Percentiles rank a stretch among this genome's conserved stretches.
phyloP scores from a whole-genome alignment of 257 asterid genomes.

The Rehmannia glutinosa region DNA sequence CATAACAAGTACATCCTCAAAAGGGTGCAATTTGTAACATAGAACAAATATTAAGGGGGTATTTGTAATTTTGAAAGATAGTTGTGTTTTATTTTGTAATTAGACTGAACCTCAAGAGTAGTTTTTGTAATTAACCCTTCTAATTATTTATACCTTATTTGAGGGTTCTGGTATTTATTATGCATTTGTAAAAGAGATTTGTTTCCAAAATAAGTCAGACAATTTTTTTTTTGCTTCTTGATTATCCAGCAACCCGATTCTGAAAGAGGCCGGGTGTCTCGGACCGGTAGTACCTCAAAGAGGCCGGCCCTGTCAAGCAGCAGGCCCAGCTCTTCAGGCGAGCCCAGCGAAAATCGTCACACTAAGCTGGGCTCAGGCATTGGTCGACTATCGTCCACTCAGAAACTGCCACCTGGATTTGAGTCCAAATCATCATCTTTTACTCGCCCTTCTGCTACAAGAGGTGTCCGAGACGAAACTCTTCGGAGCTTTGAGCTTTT shows the following conservation, averaged over 20 bases:
- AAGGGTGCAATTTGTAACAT: too few species aligned
- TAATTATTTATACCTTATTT: too few species aligned
- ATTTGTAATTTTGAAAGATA: too few species aligned
- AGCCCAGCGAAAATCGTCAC: conserved; percentile 48
- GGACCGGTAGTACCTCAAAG: conserved; percentile 59
- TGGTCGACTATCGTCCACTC: conserved; percentile 49
- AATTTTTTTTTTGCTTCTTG: background rate
- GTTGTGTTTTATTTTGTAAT: too few species aligned
- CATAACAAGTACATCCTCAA: too few species aligned
- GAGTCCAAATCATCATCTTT: conserved; percentile 70
- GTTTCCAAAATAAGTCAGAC: too few species aligned
- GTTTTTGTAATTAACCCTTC: too few species aligned
- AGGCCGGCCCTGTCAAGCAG: conserved; percentile 58
- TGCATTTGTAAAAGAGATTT: too few species aligned
- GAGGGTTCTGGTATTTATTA: too few species aligned
- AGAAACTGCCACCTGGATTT: conserved; percentile 53
- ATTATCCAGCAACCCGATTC: conserved; percentile 52
- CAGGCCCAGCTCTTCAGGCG: conserved; percentile 77
- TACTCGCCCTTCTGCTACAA: conserved; percentile 48
- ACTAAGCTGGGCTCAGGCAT: conserved; percentile 53
- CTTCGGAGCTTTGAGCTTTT: conserved; percentile 80
- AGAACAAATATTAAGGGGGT: too few species aligned
- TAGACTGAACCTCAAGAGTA: too few species aligned
- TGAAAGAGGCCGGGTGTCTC: conserved; percentile 53
- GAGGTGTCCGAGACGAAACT: conserved; percentile 67